A percentile compares a stretch with the other conserved stretches of the same genome.
phyloP scores from a whole-genome alignment of 305 asterid species.

The Stenogyne calaminthoides region DNA sequence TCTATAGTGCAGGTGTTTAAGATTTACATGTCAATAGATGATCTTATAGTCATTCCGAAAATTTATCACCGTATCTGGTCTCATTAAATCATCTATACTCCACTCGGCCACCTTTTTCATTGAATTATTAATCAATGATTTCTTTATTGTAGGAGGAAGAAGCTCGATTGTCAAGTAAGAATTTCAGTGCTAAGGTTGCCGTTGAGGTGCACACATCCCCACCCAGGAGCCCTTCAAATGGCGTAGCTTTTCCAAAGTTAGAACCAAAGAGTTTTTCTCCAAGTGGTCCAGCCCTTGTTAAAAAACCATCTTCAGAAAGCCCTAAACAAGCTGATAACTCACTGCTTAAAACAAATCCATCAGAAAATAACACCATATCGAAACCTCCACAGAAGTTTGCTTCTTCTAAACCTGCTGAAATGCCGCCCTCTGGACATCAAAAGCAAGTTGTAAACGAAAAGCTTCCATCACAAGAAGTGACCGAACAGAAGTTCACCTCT shows the following conservation, averaged over 20 bases:
- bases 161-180: conserved; percentile 30
- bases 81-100: not conserved
- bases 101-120: not conserved
- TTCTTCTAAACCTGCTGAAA: conserved; percentile 43
- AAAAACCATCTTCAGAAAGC: conserved; percentile 46
- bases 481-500: conserved; percentile 38
- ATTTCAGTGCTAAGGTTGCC: conserved; percentile 30
- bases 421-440: conserved; percentile 40
- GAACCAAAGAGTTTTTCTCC: conserved; percentile 40
- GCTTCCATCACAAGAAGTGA: conserved; percentile 38
- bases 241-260: conserved; percentile 32
- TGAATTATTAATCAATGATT: conserved; percentile 7
- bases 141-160: conserved; percentile 54
- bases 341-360: conserved; percentile 28
- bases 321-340: conserved; percentile 49
- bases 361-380: conserved; percentile 39
- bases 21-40: conserved; percentile 5
- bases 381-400: conserved; percentile 42
- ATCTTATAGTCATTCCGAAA: not conserved
- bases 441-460: conserved; percentile 39
- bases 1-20: not conserved
- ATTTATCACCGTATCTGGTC: conserved; percentile 1
- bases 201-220: conserved; percentile 34
- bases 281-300: conserved; percentile 36
- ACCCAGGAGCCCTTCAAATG: conserved; percentile 57